A percentile compares a stretch with the other conserved stretches of the same genome.
Conservation (phyloP, 257 asterid genomes). For the Echites panduratus region DNA sequence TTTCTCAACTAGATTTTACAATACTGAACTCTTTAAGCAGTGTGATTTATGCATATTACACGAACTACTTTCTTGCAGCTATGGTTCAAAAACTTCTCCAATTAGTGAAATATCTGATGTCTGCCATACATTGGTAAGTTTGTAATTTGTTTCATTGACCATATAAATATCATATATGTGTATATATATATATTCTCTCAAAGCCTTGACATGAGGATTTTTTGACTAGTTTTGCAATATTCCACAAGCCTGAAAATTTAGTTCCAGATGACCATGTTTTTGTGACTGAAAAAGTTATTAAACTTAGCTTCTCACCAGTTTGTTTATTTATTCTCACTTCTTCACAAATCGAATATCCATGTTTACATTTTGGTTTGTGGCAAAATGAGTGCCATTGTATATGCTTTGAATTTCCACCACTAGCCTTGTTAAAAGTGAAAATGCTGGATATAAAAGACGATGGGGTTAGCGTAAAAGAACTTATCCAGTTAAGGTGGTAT, state of each 20-base stretch:
- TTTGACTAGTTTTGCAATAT: neutral
- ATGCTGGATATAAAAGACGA: neutral
- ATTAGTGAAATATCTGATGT: slow-evolving; percentile 51
- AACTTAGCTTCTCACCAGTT: neutral
- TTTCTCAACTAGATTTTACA: neutral
- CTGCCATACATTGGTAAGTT: slow-evolving; percentile 67
- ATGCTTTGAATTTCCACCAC: neutral
- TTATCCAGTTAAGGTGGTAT: neutral
- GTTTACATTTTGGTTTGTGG: neutral
- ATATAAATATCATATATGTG: no score
- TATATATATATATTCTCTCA: neutral
- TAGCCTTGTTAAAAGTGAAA: neutral
- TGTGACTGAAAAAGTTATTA: neutral
- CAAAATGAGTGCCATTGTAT: neutral
- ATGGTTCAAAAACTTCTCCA: slow-evolving; percentile 83
- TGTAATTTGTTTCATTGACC: neutral
- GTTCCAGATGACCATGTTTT: neutral
- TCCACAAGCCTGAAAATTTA: neutral
- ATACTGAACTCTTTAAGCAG: no score
- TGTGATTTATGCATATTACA: neutral
- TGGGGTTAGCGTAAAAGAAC: neutral
- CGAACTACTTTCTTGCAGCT: slow-evolving; percentile 43
- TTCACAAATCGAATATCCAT: neutral
- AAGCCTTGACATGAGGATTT: neutral
- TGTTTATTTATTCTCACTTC: neutral